phyloP scores from a whole-genome alignment of 306 rosid genomes.

The Casuarina cunninghamiana region DNA sequence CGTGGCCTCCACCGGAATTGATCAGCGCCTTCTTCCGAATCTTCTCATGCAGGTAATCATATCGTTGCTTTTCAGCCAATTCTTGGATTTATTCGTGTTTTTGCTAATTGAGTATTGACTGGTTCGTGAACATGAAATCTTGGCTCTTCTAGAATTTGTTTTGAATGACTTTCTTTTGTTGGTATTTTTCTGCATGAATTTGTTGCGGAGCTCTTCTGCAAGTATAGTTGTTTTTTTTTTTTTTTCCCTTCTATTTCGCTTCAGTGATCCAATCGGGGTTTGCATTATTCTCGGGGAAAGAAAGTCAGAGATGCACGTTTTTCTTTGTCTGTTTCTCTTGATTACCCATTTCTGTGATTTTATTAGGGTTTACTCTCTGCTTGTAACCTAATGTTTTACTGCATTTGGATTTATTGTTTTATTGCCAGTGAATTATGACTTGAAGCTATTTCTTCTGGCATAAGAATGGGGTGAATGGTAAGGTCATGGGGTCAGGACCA shows the following conservation, averaged over 20 bases:
- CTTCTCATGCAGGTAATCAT: constrained; percentile 81
- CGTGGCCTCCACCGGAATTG: constrained; percentile 68
- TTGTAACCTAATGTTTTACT: not conserved
- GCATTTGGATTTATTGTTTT: not conserved
- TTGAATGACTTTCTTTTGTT: not conserved
- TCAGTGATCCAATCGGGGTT: not conserved
- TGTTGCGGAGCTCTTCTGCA: not conserved
- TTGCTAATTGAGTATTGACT: not conserved
- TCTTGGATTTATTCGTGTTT: not conserved
- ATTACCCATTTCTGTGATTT: not conserved
- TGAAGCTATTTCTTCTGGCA: not conserved
- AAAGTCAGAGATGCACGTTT: not conserved
- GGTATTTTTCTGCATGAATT: constrained; percentile 1
- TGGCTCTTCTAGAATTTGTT: not conserved
- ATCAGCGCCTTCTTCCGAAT: constrained; percentile 83
- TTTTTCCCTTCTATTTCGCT: not conserved
- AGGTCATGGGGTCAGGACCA: not conserved
- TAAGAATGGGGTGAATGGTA: not conserved
- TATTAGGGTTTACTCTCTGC: not conserved
- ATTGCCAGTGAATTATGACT: not conserved
- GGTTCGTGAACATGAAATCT: not conserved
- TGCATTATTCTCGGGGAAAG: not conserved
- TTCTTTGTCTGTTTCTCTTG: not conserved
- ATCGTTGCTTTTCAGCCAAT: not conserved
- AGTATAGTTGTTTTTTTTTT: not conserved